These are phyloP conservation scores for Delonix regia DNA, from an alignment of 306 rosid genomes.

Conservation along the genomic window DNA sequence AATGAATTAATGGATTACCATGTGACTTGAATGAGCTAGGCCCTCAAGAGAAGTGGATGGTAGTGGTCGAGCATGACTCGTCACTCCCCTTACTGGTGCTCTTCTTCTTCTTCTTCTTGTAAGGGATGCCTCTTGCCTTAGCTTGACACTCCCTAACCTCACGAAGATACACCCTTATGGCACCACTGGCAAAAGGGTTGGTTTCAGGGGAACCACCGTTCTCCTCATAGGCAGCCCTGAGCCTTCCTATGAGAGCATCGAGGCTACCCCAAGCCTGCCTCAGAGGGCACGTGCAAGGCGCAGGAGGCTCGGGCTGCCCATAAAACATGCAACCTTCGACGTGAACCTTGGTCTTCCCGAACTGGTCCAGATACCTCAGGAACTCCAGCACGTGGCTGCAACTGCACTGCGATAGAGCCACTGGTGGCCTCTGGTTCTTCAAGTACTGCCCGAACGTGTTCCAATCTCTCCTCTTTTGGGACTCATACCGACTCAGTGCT, in stretches of 20 bases:
- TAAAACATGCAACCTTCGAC: conserved; percentile 85
- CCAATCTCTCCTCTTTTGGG: conserved; percentile 96
- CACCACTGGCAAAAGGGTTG: conserved; percentile 82
- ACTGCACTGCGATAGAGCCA: conserved; percentile 77
- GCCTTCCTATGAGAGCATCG: conserved; percentile 92
- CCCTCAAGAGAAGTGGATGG: conserved; percentile 42
- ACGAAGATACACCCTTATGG: conserved; percentile 81
- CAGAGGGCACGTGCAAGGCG: conserved; percentile 91
- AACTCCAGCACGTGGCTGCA: conserved; percentile 85
- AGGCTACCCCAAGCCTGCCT: conserved; percentile 97
- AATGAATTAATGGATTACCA: conserved; percentile 42
- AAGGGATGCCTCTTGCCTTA: conserved; percentile 94
- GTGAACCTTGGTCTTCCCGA: conserved; percentile 97
- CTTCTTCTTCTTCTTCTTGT: conserved; percentile 97
- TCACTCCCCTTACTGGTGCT: conserved; percentile 50
- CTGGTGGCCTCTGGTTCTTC: conserved; percentile 87
- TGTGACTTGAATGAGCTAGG: conserved; percentile 5
- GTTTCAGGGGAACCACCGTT: conserved; percentile 80
- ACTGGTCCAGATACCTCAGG: conserved; percentile 86
- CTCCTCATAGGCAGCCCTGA: conserved; percentile 94
- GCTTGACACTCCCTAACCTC: conserved; percentile 94
- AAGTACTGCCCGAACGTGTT: conserved; percentile 94
- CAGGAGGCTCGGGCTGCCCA: conserved; percentile 95
- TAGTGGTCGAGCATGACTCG: conserved; percentile 47
- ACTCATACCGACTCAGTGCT: conserved; percentile 87